These are phyloP conservation scores for Leccinum griseonigrum DNA, from an alignment of 1,284 basidiomycete genomes.

Conservation along the genomic window DNA sequence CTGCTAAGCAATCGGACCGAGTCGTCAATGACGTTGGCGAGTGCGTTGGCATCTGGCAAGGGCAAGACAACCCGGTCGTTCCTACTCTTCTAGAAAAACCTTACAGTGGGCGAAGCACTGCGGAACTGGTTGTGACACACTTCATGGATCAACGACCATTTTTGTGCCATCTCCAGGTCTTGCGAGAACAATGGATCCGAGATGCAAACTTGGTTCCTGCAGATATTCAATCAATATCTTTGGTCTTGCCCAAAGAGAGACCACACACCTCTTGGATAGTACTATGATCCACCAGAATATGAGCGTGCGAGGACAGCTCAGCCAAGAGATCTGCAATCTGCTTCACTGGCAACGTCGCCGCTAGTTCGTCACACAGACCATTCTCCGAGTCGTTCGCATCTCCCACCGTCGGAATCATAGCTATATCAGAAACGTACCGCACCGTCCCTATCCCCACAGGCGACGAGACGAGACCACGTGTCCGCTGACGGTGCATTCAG, in stretches of 20 bases:
- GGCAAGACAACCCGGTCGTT: no score
- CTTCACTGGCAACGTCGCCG: conserved; percentile 48
- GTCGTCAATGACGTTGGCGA: no score
- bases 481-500: conserved; percentile 25
- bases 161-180: conserved; percentile 65
- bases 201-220: conserved; percentile 50
- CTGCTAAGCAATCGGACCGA: not conserved
- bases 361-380: conserved; percentile 58
- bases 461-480: conserved; percentile 36
- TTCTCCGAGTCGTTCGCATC: conserved; percentile 71
- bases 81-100: no score
- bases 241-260: not conserved
- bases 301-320: conserved; percentile 69
- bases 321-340: conserved; percentile 67
- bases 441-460: conserved; percentile 44
- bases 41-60: no score
- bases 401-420: conserved; percentile 74
- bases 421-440: conserved; percentile 47
- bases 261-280: conserved; percentile 58
- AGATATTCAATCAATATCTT: not conserved
- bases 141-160: conserved; percentile 59
- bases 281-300: conserved; percentile 70
- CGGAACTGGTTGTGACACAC: conserved; percentile 41
- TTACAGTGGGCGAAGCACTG: not conserved
- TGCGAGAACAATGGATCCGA: conserved; percentile 56